A percentile compares a stretch with the other conserved stretches of the same genome.
These are phyloP conservation scores for Secale cereale DNA, from an alignment of 176 grass and related monocot genomes.

Conservation along the genomic window DNA sequence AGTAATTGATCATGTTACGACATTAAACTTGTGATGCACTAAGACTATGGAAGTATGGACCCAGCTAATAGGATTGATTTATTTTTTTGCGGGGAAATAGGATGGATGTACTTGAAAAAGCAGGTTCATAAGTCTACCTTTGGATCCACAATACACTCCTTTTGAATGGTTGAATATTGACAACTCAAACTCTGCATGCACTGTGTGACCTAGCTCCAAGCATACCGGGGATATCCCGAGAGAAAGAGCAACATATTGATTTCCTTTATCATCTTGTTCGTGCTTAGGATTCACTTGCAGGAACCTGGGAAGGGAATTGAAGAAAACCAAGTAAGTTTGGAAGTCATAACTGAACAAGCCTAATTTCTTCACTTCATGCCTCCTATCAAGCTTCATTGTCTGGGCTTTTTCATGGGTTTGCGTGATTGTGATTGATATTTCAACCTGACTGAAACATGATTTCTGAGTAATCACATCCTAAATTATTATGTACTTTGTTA, in stretches of 20 bases:
- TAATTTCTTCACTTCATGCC: background rate
- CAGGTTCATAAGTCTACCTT: background rate
- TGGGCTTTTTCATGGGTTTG: background rate
- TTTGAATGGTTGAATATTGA: slow-evolving; percentile 28
- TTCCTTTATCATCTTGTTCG: background rate
- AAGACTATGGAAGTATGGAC: background rate
- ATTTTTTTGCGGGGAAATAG: background rate
- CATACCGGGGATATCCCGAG: background rate
- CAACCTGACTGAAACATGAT: background rate
- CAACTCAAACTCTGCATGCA: slow-evolving; percentile 8
- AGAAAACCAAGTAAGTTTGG: background rate
- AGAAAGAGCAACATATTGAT: background rate
- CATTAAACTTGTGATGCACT: background rate
- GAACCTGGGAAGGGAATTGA: background rate
- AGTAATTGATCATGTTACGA: background rate
- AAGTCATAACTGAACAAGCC: background rate
- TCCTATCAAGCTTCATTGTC: background rate
- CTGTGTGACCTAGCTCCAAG: background rate
- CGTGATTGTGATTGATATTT: background rate
- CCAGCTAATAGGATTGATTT: background rate
- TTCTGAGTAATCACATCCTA: background rate
- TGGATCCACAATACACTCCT: background rate
- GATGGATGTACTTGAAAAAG: background rate
- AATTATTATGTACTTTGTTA: background rate
- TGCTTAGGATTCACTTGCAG: background rate